phyloP scores from a whole-genome alignment of 1,139 yeast species.

The Diutina catenulata region DNA sequence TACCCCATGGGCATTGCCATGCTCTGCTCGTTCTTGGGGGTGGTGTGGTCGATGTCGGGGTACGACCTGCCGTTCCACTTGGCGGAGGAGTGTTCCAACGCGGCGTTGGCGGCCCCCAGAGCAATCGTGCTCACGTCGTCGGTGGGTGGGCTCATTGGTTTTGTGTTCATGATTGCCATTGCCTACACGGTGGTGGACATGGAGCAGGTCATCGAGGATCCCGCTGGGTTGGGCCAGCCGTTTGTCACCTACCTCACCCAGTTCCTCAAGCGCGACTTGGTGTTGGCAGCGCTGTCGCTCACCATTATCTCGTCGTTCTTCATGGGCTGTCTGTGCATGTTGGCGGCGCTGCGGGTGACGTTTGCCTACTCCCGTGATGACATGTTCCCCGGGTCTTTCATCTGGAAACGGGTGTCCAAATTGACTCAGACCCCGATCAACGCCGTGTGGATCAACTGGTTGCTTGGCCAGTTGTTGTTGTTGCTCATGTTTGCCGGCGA shows the following conservation, averaged over 20 bases:
- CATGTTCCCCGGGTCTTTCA: constrained; percentile 48
- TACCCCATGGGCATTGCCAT: constrained; percentile 57
- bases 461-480: constrained; percentile 44
- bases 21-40: constrained; percentile 51
- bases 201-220: constrained; percentile 34
- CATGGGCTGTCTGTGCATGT: constrained; percentile 63
- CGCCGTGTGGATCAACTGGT: constrained; percentile 57
- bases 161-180: constrained; percentile 51
- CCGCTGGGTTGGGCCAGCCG: constrained; percentile 48
- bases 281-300: constrained; percentile 44
- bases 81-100: constrained; percentile 61
- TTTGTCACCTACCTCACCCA: constrained; percentile 49
- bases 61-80: constrained; percentile 67
- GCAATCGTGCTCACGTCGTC: constrained; percentile 58
- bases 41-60: constrained; percentile 70
- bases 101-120: constrained; percentile 51
- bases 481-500: constrained; percentile 57
- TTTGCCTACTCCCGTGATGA: constrained; percentile 64
- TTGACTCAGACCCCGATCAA: constrained; percentile 55
- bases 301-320: constrained; percentile 49
- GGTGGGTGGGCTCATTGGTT: constrained; percentile 52
- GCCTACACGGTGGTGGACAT: constrained; percentile 53
- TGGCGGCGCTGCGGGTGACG: constrained; percentile 60
- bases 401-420: constrained; percentile 42
- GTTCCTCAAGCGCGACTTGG: constrained; percentile 32